Conservation (phyloP, 768 basidiomycete species). For the Termitomyces sp. region DNA sequence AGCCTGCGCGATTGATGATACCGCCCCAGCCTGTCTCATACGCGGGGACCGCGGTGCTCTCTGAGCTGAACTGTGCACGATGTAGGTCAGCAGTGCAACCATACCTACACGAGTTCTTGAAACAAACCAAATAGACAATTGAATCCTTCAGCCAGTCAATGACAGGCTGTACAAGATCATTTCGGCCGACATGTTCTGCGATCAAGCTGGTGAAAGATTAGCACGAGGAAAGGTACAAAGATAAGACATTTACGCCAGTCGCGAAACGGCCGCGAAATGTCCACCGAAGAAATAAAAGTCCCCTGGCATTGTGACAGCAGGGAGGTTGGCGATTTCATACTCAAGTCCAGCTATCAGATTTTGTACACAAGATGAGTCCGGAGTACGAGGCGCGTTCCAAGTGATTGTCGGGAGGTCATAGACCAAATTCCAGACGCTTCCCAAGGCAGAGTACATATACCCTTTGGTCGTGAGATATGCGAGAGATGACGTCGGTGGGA, state of each 20-base stretch:
- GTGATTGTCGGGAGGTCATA: constrained; percentile 27
- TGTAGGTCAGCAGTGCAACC: not conserved
- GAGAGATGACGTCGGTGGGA: constrained; percentile 18
- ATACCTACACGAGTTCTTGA: not conserved
- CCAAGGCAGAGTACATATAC: constrained; percentile 26
- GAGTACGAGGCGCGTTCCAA: constrained; percentile 25
- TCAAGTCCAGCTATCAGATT: constrained; percentile 28
- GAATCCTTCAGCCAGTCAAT: constrained; percentile 18
- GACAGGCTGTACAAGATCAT: constrained; percentile 23
- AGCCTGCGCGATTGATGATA: constrained; percentile 25
- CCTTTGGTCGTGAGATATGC: constrained; percentile 29
- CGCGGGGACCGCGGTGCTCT: constrained; percentile 18
- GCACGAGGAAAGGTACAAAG: not conserved
- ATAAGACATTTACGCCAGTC: constrained; percentile 21
- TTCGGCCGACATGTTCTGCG: constrained; percentile 26
- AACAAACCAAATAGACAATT: constrained; percentile 21
- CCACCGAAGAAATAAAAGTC: constrained; percentile 30
- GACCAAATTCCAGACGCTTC: constrained; percentile 24
- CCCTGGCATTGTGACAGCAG: constrained; percentile 36
- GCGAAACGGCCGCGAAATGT: constrained; percentile 19
- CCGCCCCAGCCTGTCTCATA: constrained; percentile 31
- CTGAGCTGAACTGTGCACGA: constrained; percentile 13
- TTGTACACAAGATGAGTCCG: constrained; percentile 23
- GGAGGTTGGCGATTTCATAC: constrained; percentile 44
- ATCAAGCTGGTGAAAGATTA: constrained; percentile 18